Evolutionary conservation across 139 green algal species (phyloP), one percentile per base, ranked within the genome.

Genomic region (Closterium sp.): DNA sequence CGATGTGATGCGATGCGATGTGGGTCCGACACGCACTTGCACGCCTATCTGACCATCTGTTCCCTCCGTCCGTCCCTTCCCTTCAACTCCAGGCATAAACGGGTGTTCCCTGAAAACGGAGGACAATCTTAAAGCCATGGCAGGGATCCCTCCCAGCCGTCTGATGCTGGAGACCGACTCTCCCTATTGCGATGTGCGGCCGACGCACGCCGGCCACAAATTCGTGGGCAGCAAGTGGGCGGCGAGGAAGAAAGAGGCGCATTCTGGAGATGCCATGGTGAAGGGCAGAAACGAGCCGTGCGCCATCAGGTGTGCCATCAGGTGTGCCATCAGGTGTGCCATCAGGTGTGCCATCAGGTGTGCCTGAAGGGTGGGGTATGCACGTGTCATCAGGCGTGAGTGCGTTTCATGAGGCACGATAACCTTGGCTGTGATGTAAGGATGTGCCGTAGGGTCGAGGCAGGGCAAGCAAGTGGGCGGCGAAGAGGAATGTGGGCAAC

Each of bases 251-350:
- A 98, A 97, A 90, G 91, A 97, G 84, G 94, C 96, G 25, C 43
- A 84, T 0, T 90, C 55, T 3, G 35, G 35, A 19, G 88, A 43
- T 1, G 88, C 83, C 33, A 92, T 96, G 31, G 96, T 98, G 33
- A 98, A 98, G 94, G 95, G 96, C n/a, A 92, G 97, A 19, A 98
- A 97, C 89, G 97, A 98, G 95, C 97, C 97, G 2, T 96, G 95
- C 90, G 97, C 96, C 91, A 95, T 98, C 30, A 81, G 91, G 91
- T 94, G 35, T 1, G 87, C n/a, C n/a, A n/a, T n/a, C n/a, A n/a
- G 2, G 2, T 66, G 4, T 55, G 36, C 5, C 36, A 55, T 55
- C 5, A 6, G 36, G 36, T 55, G 36, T 55, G 36, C 36, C 36
- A 55, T 55, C 36, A 31, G 33, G 30, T 31, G 95, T 91, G 97